phyloP scores from a whole-genome alignment of 805 yeast species.

The Kazachstania martiniae region DNA sequence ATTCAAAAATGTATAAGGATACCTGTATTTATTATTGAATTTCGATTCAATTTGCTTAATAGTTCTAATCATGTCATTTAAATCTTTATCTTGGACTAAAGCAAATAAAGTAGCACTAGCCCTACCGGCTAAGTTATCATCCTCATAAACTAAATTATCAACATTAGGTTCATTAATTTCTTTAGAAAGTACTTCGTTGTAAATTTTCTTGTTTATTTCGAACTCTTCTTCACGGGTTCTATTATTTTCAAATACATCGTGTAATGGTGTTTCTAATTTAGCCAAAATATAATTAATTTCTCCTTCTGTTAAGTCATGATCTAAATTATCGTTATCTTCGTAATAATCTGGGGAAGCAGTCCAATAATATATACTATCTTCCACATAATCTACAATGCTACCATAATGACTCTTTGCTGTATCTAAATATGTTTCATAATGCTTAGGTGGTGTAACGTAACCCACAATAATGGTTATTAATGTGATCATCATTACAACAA shows the following conservation, averaged over 20 bases:
- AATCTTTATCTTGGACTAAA: constrained; percentile 61
- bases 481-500: too few species aligned
- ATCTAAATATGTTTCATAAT: too few species aligned
- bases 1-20: constrained; percentile 74
- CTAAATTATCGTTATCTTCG: too few species aligned
- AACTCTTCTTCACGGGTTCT: constrained; percentile 8
- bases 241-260: constrained; percentile 2
- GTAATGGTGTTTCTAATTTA: constrained; percentile 16
- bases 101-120: constrained; percentile 71
- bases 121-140: constrained; percentile 19
- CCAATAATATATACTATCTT: too few species aligned
- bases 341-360: too few species aligned
- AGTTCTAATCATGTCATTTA: constrained; percentile 37
- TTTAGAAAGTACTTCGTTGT: constrained; percentile 28
- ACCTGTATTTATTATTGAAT: constrained; percentile 60
- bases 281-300: constrained; percentile 1
- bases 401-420: constrained; percentile 1
- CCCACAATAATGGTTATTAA: too few species aligned
- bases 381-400: not conserved
- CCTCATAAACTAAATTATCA: constrained; percentile 23
- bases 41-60: constrained; percentile 49
- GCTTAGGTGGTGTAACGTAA: too few species aligned
- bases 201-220: constrained; percentile 28
- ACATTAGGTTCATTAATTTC: constrained; percentile 41
- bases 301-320: too few species aligned